Evolutionary conservation across 441 rosid species (phyloP), one percentile per base, ranked within the genome.

Genomic region (Brassica balearica): DNA sequence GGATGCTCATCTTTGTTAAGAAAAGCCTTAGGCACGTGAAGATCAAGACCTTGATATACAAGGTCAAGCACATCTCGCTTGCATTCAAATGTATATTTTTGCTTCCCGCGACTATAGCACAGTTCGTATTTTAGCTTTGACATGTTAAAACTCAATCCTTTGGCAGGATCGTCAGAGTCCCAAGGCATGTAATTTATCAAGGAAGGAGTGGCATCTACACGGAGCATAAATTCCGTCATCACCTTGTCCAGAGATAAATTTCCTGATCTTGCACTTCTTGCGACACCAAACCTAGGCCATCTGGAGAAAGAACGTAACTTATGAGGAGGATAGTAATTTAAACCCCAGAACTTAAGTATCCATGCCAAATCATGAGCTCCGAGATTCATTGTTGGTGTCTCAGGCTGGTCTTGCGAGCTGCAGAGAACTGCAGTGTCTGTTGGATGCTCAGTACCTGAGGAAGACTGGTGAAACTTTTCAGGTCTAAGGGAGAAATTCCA

Each of bases 311-410:
- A 74, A 12, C 99, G 98, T 80, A 97, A 81, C 82, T 97, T 97
- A 85, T 97, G 96, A 8, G 99, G 99, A 80, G 99, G 99, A 82
- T 85, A 75, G 83, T 90, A 90, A 80, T 95, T 91, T 93, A 97
- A 59, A 75, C 69, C 85, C 91, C 97, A 91, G 79, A 97, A 95
- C 89, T 87, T 95, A 53, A 75, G 63, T 65, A 95, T 62, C 99
- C 99, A 97, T n/a, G 98, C 97, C 71, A 97, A 79, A 87, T 94
- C 99, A 90, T 95, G 97, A 71, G 99, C 96, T 82, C 98, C 98
- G 56, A 95, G 66, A 83, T 87, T 95, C 77, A 95, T 48, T 53
- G 86, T 88, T 53, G 98, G 97, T 71, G 91, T 89, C 79, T 87
- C 95, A 69, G 84, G 74, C 78, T 85, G 85, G 80, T 48, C 73